A percentile compares a stretch with the other conserved stretches of the same genome.
These are phyloP conservation scores for Starmera stellimalicola DNA, from an alignment of 1,139 yeast genomes.

Conservation along the genomic window DNA sequence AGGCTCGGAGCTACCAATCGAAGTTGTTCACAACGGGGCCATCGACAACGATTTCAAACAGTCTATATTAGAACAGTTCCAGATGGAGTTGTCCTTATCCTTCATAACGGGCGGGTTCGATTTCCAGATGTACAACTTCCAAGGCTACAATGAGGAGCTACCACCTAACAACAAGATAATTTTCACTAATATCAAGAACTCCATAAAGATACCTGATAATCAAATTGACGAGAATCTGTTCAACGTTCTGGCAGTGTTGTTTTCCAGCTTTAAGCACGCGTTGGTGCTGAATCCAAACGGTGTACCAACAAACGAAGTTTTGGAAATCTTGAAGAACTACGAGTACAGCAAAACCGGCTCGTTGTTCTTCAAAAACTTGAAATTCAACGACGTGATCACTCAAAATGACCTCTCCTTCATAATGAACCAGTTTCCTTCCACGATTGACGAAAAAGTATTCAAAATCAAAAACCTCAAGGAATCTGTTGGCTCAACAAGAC, in stretches of 20 bases:
- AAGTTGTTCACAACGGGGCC: constrained; percentile 4
- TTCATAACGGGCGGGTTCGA: background rate
- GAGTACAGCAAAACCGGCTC: constrained; percentile 1
- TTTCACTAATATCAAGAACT: constrained; percentile 8
- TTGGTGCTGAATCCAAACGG: constrained; percentile 1
- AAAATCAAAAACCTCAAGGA: constrained; percentile 15
- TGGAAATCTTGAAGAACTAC: background rate
- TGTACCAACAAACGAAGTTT: background rate
- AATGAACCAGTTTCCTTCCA: constrained; percentile 29
- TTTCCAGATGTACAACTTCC: background rate
- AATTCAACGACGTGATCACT: constrained; percentile 20
- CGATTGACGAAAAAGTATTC: constrained; percentile 19
- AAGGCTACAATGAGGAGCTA: constrained; percentile 4
- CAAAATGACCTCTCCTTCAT: constrained; percentile 23
- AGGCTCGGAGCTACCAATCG: constrained; percentile 2
- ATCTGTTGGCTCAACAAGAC: background rate
- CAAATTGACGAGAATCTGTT: constrained; percentile 2
- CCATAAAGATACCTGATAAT: constrained; percentile 4
- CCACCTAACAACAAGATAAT: constrained; percentile 9
- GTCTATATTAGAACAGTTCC: constrained; percentile 4
- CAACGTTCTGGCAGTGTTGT: constrained; percentile 4
- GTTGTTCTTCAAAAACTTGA: constrained; percentile 20
- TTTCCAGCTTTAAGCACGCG: constrained; percentile 3
- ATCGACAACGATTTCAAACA: constrained; percentile 2
- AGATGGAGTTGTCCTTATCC: background rate